These are phyloP conservation scores for Leucoagaricus sp. DNA, from an alignment of 1,284 basidiomycete species.

Conservation along the genomic window DNA sequence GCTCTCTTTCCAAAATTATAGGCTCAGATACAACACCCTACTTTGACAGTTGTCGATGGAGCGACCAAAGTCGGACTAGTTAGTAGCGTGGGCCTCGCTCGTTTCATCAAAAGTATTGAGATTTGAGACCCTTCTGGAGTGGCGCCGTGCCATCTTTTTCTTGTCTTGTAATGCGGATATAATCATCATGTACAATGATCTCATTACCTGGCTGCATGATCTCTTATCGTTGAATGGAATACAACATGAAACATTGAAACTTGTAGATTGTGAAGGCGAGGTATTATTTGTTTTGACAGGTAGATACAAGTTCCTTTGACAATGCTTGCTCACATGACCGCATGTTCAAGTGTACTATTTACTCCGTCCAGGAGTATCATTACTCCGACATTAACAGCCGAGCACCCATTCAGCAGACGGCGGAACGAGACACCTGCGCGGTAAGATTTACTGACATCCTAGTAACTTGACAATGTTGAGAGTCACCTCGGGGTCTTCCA, in stretches of 20 bases:
- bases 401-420: no score
- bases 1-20: slow-evolving; percentile 15
- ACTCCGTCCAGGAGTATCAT: no score
- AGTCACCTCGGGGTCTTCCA: no score
- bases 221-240: not conserved
- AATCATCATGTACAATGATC: slow-evolving; percentile 13
- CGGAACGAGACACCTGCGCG: no score
- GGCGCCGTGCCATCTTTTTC: slow-evolving; percentile 2
- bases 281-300: no score
- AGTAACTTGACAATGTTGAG: no score
- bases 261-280: no score
- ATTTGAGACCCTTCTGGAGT: slow-evolving; percentile 18
- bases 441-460: no score
- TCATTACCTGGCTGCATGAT: not conserved
- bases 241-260: not conserved
- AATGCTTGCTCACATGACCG: no score
- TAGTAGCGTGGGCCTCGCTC: slow-evolving; percentile 18
- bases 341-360: no score
- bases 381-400: no score
- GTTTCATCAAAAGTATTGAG: slow-evolving; percentile 25
- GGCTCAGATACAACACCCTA: slow-evolving; percentile 35
- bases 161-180: slow-evolving; percentile 12
- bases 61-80: slow-evolving; percentile 38
- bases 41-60: slow-evolving; percentile 30
- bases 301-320: no score